Conservation (phyloP, 345 rosid species). For the Populus ilicifolia region DNA sequence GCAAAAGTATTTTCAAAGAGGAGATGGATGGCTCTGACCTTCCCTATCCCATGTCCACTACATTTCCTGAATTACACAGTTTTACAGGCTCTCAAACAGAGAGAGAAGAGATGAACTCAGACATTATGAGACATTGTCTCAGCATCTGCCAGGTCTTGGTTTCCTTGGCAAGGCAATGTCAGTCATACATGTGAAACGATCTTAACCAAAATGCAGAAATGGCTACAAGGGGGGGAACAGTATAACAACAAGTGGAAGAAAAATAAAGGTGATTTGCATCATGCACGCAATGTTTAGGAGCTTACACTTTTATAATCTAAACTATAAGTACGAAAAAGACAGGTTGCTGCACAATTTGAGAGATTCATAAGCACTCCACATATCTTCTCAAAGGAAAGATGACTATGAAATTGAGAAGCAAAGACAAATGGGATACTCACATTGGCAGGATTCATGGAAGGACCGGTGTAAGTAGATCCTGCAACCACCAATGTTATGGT, state of each 20-base stretch:
- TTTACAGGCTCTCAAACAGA: background rate
- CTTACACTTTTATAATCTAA: background rate
- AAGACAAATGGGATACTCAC: conserved; percentile 46
- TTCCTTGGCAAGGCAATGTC: background rate
- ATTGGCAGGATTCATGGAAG: conserved; percentile 97
- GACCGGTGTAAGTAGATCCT: conserved; percentile 74
- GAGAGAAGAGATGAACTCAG: background rate
- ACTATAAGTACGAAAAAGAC: background rate
- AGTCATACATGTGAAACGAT: background rate
- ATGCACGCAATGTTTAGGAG: background rate
- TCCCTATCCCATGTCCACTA: background rate
- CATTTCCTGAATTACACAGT: background rate
- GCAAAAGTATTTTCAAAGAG: background rate
- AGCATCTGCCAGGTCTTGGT: too few relatives aligned
- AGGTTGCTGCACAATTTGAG: background rate
- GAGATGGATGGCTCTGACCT: background rate
- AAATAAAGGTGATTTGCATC: background rate
- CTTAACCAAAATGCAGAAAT: background rate
- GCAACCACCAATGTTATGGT: conserved; percentile 57
- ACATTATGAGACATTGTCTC: background rate
- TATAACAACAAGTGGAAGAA: too few relatives aligned
- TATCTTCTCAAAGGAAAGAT: background rate
- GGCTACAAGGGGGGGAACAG: too few relatives aligned
- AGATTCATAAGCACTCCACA: background rate
- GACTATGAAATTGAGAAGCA: background rate